A percentile compares a stretch with the other conserved stretches of the same genome.
These are phyloP conservation scores for Phytomonas sp. DNA, from an alignment of 208 protist genomes.

Conservation along the genomic window DNA sequence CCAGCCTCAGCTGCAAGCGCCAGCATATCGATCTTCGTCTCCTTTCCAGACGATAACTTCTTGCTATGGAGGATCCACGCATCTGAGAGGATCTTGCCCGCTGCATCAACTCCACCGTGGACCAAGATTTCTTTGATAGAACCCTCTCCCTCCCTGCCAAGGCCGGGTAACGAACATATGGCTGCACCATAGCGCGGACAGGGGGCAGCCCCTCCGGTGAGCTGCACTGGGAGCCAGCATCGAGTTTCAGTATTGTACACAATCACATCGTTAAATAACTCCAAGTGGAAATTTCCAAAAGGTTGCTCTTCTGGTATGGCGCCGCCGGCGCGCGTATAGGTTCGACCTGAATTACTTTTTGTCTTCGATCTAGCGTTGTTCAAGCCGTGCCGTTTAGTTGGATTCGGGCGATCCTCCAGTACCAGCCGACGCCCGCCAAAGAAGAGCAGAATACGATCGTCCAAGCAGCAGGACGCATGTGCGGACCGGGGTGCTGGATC, in stretches of 20 bases:
- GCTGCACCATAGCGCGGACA: conserved; percentile 43
- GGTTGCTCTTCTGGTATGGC: conserved; percentile 7
- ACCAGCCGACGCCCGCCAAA: conserved; percentile 50
- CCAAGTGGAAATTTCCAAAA: neutral
- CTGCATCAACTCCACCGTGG: conserved; percentile 58
- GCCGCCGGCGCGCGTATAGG: conserved; percentile 3
- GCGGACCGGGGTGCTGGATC: conserved; percentile 42
- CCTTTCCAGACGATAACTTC: neutral
- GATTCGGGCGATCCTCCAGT: conserved; percentile 7
- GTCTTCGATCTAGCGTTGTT: conserved; percentile 7
- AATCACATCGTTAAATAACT: conserved; percentile 30
- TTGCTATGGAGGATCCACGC: conserved; percentile 56
- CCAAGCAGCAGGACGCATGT: conserved; percentile 46
- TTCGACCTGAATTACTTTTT: conserved; percentile 6
- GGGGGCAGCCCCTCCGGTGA: conserved; percentile 25
- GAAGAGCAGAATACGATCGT: conserved; percentile 55
- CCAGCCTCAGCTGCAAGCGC: neutral
- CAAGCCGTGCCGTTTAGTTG: conserved; percentile 6
- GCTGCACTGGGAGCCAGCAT: conserved; percentile 37
- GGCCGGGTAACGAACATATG: conserved; percentile 25
- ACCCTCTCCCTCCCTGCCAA: neutral
- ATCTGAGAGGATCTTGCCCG: conserved; percentile 38
- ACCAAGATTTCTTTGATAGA: conserved; percentile 8
- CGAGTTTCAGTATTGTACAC: conserved; percentile 29
- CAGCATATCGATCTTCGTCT: neutral